Evolutionary conservation across 345 rosid genomes (phyloP), one percentile per base, ranked within the genome.

Genomic region (Bruguiera gymnorhiza): DNA sequence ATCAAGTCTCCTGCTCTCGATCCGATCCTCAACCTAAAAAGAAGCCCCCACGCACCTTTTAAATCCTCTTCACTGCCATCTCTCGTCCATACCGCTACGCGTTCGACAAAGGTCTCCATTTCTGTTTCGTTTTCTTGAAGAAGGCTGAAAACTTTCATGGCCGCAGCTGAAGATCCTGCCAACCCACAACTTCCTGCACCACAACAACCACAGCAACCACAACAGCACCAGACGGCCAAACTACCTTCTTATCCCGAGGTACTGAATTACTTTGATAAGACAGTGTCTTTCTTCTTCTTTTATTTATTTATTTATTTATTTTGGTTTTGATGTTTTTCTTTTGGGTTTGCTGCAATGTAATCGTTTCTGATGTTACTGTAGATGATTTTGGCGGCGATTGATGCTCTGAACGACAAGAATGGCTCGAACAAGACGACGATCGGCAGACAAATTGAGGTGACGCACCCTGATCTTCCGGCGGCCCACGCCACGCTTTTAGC

Each of bases 311-410:
- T 63, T 56, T 19, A 0, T 10, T 30, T 53, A 0, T 36, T 51
- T 63, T 66, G 36, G 11, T 13, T 3, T 13, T 13, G 0, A 11
- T 13, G 50, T 15, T 13, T 43, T 43, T 43, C 1, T 3, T 43
- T 13, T 39, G 18, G 20, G 60, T 60, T 59, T 60, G 23, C 2
- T 46, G 59, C 27, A n/a, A 62, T 34, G 13, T 39, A 9, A 9
- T 39, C 10, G 13, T 39, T 39, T 39, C 11, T 39, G 48, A 39
- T 43, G 50, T 43, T 50, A 3, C 23, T 18, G 60, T 16, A 90
- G 98, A 73, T 91, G 94, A 88, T 94, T 50, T 76, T 88, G 82
- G 87, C 78, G 26, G 97, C 98, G n/a, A 85, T 91, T n/a, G 95
- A 89, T 69, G 84, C 86, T 0, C 56, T 82, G 61, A 60, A 80